Percentiles rank a stretch among this genome's conserved stretches.
Conservation (phyloP, 495 filamentous ascomycete genomes). For the Choiromyces venosus region DNA sequence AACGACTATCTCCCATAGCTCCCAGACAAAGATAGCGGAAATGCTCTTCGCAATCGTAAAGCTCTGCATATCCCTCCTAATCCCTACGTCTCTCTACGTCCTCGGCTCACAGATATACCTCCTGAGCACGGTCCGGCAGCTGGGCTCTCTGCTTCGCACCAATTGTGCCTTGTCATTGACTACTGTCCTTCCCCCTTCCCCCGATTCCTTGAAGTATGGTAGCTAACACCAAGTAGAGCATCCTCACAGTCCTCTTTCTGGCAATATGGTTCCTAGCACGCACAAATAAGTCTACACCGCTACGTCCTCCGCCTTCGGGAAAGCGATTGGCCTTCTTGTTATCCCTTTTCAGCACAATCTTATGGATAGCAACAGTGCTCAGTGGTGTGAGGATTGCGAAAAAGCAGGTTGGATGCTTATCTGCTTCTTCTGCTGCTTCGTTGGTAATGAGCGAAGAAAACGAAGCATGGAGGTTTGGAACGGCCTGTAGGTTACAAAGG, state of each 20-base stretch:
- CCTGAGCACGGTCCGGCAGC: constrained; percentile 18
- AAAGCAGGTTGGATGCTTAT: not conserved
- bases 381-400: constrained; percentile 18
- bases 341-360: constrained; percentile 13
- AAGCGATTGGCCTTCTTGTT: constrained; percentile 25
- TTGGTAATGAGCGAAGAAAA: not conserved
- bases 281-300: constrained; percentile 17
- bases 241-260: constrained; percentile 24
- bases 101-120: constrained; percentile 27
- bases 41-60: constrained; percentile 22
- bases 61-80: constrained; percentile 25
- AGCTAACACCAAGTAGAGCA: constrained; percentile 12
- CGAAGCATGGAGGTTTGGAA: constrained; percentile 23
- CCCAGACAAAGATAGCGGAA: not conserved
- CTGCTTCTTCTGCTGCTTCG: not conserved
- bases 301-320: constrained; percentile 22
- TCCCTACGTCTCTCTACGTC: constrained; percentile 25
- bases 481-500: constrained; percentile 26
- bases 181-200: constrained; percentile 8
- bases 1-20: not conserved
- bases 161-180: constrained; percentile 29
- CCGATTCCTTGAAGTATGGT: not conserved
- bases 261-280: constrained; percentile 27
- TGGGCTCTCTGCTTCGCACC: constrained; percentile 20
- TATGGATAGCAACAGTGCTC: constrained; percentile 29